Percentiles rank a stretch among this genome's conserved stretches.
phyloP scores from a whole-genome alignment of 345 rosid genomes.

The Corchorus olitorius region DNA sequence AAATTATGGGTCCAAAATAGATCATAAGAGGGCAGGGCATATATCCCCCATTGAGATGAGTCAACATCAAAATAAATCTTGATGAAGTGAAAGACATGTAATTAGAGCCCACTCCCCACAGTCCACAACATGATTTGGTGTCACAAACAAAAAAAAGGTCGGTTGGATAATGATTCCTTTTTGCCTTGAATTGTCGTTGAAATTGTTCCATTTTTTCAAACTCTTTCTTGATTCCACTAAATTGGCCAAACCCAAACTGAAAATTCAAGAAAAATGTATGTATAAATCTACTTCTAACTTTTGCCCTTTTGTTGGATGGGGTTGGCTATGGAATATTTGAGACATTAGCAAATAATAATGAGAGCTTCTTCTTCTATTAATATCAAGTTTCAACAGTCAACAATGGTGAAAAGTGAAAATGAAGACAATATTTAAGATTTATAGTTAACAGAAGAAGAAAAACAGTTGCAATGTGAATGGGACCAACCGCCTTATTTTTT shows the following conservation, averaged over 20 bases:
- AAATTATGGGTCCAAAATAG: no score
- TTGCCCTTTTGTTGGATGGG: no score
- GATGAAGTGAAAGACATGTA: neutral
- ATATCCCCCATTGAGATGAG: neutral
- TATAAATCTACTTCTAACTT: no score
- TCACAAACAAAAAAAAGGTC: neutral
- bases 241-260: no score
- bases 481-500: neutral
- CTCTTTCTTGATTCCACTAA: neutral
- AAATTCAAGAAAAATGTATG: no score
- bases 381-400: no score
- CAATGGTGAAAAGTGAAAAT: no score
- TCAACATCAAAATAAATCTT: neutral
- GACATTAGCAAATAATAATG: neutral
- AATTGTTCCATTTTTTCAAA: neutral
- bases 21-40: neutral
- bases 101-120: neutral
- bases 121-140: neutral
- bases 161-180: neutral
- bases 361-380: no score
- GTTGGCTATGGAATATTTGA: neutral
- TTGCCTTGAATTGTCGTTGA: neutral
- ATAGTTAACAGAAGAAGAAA: neutral
- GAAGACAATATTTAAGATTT: no score
- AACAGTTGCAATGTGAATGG: neutral